These are phyloP conservation scores for Petasospora fabianii DNA, from an alignment of 1,139 yeast species.

Conservation along the genomic window DNA sequence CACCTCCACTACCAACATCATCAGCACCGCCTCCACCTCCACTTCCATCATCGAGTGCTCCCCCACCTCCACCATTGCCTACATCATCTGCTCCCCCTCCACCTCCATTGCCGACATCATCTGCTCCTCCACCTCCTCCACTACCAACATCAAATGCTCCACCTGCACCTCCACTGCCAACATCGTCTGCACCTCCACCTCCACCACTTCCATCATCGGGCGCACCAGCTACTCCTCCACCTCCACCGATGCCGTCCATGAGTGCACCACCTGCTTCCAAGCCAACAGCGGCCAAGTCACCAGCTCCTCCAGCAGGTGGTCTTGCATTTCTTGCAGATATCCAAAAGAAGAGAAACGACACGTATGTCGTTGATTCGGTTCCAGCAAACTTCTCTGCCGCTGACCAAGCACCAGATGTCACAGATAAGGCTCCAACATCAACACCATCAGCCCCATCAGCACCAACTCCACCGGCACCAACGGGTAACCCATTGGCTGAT, in stretches of 20 bases:
- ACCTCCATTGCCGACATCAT: slow-evolving; percentile 7
- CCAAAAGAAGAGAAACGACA: slow-evolving; percentile 50
- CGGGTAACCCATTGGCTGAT: slow-evolving; percentile 27
- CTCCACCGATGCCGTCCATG: slow-evolving; percentile 4
- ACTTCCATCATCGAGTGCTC: slow-evolving; percentile 11
- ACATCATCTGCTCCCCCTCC: slow-evolving; percentile 6
- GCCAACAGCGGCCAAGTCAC: slow-evolving; percentile 7
- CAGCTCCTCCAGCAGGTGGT: slow-evolving; percentile 30
- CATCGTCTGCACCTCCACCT: slow-evolving; percentile 5
- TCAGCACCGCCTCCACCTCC: slow-evolving; percentile 16
- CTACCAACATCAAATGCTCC: slow-evolving; percentile 6
- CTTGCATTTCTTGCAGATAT: slow-evolving; percentile 52
- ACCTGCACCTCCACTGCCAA: slow-evolving; percentile 5
- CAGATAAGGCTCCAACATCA: slow-evolving; percentile 24
- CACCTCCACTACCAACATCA: slow-evolving; percentile 18
- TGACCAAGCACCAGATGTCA: slow-evolving; percentile 33
- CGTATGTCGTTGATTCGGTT: slow-evolving; percentile 43
- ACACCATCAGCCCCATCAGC: slow-evolving; percentile 22
- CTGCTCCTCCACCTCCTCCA: slow-evolving; percentile 12
- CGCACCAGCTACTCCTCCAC: slow-evolving; percentile 7
- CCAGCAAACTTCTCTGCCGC: slow-evolving; percentile 32
- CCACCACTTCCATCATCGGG: slow-evolving; percentile 3
- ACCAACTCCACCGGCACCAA: slow-evolving; percentile 14
- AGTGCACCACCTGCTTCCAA: slow-evolving; percentile 7
- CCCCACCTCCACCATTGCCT: slow-evolving; percentile 11